Conservation (phyloP, 257 asterid species). For the Phtheirospermum japonicum region DNA sequence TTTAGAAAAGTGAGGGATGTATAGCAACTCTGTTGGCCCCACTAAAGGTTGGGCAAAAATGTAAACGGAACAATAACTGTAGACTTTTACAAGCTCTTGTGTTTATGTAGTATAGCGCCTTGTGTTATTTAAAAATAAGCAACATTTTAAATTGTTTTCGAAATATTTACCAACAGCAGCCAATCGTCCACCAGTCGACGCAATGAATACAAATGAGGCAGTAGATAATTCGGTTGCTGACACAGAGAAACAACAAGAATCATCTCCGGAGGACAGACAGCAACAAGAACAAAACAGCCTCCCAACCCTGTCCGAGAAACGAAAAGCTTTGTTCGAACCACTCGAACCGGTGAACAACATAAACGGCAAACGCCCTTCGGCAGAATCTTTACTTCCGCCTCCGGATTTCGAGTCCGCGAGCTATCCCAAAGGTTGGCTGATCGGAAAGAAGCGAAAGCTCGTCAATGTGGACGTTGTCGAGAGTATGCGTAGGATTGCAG, state of each 20-base stretch:
- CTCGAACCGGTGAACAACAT: conserved; percentile 47
- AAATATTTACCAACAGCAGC: neutral
- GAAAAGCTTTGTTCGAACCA: conserved; percentile 87
- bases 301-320: conserved; percentile 66
- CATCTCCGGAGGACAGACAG: conserved; percentile 43
- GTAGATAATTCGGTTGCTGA: conserved; percentile 28
- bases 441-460: conserved; percentile 92
- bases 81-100: too few species aligned
- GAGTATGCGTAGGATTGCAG: conserved; percentile 93
- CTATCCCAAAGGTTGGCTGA: conserved; percentile 93
- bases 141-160: too few species aligned
- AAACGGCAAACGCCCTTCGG: conserved; percentile 54
- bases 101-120: neutral
- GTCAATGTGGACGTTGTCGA: conserved; percentile 96
- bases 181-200: conserved; percentile 31
- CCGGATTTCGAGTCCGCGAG: conserved; percentile 85
- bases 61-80: too few species aligned
- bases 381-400: conserved; percentile 84
- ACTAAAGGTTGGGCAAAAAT: too few species aligned
- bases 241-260: conserved; percentile 33
- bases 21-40: too few species aligned
- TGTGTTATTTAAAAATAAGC: neutral
- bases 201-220: conserved; percentile 39
- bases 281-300: conserved; percentile 36
- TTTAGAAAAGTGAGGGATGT: too few species aligned